Conservation (phyloP, 129 eudicot genomes). For the Apium graveolens region DNA sequence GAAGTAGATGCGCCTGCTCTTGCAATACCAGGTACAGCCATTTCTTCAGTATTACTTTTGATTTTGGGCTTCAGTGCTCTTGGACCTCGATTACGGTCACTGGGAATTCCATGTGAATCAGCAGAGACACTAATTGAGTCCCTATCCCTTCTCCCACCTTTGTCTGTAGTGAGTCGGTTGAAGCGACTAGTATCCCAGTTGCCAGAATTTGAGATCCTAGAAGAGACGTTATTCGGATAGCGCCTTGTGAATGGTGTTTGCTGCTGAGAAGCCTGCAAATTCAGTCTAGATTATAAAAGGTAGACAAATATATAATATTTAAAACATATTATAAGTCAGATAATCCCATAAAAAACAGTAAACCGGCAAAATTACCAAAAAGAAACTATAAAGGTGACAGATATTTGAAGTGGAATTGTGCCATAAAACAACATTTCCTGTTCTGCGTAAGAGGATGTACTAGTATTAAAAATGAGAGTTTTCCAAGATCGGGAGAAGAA, state of each 20-base stretch:
- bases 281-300: background rate
- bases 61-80: slow-evolving; percentile 65
- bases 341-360: background rate
- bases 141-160: slow-evolving; percentile 59
- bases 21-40: slow-evolving; percentile 18
- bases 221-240: slow-evolving; percentile 48
- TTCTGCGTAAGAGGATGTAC: background rate
- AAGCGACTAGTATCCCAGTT: slow-evolving; percentile 43
- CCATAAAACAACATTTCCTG: background rate
- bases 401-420: slow-evolving; percentile 1
- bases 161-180: slow-evolving; percentile 36
- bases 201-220: slow-evolving; percentile 34
- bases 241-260: slow-evolving; percentile 53
- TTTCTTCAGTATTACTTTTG: slow-evolving; percentile 34
- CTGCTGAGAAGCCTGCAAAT: slow-evolving; percentile 42
- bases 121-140: slow-evolving; percentile 25
- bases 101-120: slow-evolving; percentile 44
- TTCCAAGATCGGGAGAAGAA: background rate
- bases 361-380: background rate
- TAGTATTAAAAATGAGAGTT: background rate
- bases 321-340: background rate
- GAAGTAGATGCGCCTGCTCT: slow-evolving; percentile 49
- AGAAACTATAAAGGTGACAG: background rate
- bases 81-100: slow-evolving; percentile 86
- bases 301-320: background rate